These are phyloP conservation scores for Mycena crocata DNA, from an alignment of 768 basidiomycete genomes.

Conservation along the genomic window DNA sequence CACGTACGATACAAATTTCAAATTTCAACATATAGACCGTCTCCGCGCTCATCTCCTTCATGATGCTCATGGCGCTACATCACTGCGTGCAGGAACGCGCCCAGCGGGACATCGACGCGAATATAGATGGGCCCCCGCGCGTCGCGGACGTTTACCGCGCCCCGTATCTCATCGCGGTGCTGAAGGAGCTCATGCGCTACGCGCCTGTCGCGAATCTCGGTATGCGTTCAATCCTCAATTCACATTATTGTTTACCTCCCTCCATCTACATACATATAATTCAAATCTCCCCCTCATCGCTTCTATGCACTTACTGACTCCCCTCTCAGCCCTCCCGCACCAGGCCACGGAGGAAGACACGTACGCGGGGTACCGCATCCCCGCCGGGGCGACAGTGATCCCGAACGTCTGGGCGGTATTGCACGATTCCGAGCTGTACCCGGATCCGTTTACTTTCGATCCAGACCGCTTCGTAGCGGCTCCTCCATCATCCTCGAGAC, in stretches of 20 bases:
- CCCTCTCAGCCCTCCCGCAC: conserved; percentile 55
- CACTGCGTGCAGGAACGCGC: conserved; percentile 53
- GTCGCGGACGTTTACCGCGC: conserved; percentile 43
- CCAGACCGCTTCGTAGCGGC: conserved; percentile 48
- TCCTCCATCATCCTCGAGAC: not conserved
- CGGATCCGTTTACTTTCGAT: conserved; percentile 52
- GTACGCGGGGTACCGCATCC: conserved; percentile 58
- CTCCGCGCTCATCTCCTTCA: conserved; percentile 58
- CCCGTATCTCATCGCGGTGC: conserved; percentile 48
- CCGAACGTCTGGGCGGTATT: conserved; percentile 62
- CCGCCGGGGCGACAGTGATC: conserved; percentile 57
- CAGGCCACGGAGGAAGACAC: conserved; percentile 56
- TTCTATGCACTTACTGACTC: no score
- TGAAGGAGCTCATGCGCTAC: conserved; percentile 55
- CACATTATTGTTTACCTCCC: not conserved
- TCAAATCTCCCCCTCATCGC: no score
- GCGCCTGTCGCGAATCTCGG: conserved; percentile 56
- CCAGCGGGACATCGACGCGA: conserved; percentile 55
- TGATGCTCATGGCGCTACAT: conserved; percentile 61
- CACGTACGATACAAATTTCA: not conserved
- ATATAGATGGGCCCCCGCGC: conserved; percentile 49
- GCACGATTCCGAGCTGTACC: conserved; percentile 54
- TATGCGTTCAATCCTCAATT: conserved; percentile 25
- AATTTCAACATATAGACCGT: conserved; percentile 51
- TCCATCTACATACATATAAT: not conserved